phyloP scores from a whole-genome alignment of 2,329 filamentous ascomycete species.

The Clarireedia monteithiana region DNA sequence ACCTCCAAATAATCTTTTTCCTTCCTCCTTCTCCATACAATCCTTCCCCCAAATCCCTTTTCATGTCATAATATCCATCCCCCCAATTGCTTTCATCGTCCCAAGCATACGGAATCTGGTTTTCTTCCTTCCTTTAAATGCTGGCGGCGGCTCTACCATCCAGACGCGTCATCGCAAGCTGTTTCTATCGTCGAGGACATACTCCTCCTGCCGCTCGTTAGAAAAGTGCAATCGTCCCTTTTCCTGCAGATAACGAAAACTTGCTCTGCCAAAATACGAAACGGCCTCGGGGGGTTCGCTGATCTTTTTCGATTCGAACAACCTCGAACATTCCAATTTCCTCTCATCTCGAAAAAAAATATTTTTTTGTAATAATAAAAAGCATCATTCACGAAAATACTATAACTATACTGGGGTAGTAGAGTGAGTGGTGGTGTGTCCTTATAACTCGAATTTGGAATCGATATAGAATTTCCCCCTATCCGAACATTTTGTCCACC shows the following conservation, averaged over 20 bases:
- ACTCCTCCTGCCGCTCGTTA: constrained; percentile 28
- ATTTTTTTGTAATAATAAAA: not conserved
- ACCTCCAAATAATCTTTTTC: not conserved
- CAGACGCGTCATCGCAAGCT: constrained; percentile 25
- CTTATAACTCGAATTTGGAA: constrained; percentile 4
- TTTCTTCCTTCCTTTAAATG: constrained; percentile 11
- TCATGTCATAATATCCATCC: constrained; percentile 20
- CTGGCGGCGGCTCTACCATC: constrained; percentile 9
- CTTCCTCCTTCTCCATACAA: not conserved
- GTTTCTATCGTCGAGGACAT: constrained; percentile 24
- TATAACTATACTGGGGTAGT: constrained; percentile 6
- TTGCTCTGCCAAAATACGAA: not conserved
- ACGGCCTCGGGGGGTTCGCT: too few relatives aligned
- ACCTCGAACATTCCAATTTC: not conserved
- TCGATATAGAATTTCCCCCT: constrained; percentile 16
- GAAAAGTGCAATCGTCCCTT: not conserved
- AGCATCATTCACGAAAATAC: constrained; percentile 1
- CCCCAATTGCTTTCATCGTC: constrained; percentile 8
- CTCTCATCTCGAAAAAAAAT: not conserved
- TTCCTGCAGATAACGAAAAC: not conserved
- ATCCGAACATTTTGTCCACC: constrained; percentile 21
- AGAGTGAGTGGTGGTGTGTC: not conserved
- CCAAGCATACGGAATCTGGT: constrained; percentile 11
- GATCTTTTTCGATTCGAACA: too few relatives aligned
- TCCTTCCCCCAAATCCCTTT: not conserved